Evolutionary conservation across 345 rosid genomes (phyloP).

Genomic region (Firmiana major): DNA sequence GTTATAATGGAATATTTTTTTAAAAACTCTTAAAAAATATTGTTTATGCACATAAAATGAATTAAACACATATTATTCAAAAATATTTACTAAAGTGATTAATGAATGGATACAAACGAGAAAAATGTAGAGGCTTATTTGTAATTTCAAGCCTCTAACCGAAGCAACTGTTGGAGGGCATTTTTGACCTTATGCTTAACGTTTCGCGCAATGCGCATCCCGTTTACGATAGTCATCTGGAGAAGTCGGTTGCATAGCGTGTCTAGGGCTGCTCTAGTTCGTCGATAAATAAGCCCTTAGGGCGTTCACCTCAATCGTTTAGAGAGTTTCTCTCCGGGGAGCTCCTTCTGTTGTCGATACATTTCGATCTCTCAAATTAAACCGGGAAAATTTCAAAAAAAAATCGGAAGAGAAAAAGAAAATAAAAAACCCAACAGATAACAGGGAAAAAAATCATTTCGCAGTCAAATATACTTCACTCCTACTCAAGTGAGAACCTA

Average conservation of each 20-base stretch:
- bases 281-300: slow-evolving; percentile 14
- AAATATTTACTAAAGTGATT: too few relatives aligned
- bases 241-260: background rate
- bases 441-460: background rate
- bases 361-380: background rate
- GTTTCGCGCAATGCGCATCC: background rate
- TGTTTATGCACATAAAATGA: too few relatives aligned
- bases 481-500: background rate
- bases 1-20: too few relatives aligned
- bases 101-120: too few relatives aligned
- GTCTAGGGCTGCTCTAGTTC: slow-evolving; percentile 4
- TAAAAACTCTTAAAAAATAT: too few relatives aligned
- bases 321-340: background rate
- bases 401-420: background rate
- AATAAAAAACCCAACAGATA: background rate
- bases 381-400: slow-evolving; percentile 6
- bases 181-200: background rate
- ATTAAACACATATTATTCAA: too few relatives aligned
- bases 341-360: background rate
- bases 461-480: background rate
- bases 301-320: rapidly evolving
- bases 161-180: background rate
- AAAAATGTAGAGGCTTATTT: too few relatives aligned
- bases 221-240: background rate
- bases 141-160: background rate